These are phyloP conservation scores for Malania oleifera DNA, from an alignment of 164 flowering plant genomes.

Conservation along the genomic window DNA sequence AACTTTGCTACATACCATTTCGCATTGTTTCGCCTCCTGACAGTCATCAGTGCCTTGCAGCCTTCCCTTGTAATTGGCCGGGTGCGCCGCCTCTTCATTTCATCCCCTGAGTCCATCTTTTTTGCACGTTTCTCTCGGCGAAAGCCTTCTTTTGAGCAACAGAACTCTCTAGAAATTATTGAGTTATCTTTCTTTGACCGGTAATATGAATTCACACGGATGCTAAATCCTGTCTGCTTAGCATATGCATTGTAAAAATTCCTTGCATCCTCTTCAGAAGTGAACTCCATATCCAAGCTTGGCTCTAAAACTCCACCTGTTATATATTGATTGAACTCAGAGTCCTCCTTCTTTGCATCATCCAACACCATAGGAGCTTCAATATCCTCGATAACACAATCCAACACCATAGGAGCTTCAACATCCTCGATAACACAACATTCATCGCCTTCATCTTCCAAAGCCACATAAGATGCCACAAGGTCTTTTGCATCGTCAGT, in stretches of 20 bases:
- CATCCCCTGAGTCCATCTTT: constrained; percentile 22
- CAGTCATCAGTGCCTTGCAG: constrained; percentile 36
- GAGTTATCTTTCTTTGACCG: constrained; percentile 36
- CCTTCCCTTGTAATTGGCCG: constrained; percentile 33
- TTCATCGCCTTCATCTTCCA: constrained; percentile 28
- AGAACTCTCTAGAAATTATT: constrained; percentile 31
- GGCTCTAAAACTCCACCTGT: constrained; percentile 37
- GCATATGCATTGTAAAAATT: constrained; percentile 54
- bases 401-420: constrained; percentile 27
- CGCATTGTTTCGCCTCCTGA: constrained; percentile 25
- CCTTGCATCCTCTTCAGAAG: constrained; percentile 43
- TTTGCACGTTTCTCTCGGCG: constrained; percentile 26
- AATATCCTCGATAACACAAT: constrained; percentile 33
- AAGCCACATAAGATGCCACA: constrained; percentile 21
- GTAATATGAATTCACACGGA: constrained; percentile 35
- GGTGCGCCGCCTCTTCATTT: constrained; percentile 25
- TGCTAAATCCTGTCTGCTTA: constrained; percentile 40
- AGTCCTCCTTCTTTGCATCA: constrained; percentile 18
- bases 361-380: constrained; percentile 28
- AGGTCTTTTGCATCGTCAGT: constrained; percentile 24
- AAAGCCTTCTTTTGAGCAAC: constrained; percentile 36
- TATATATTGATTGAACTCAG: constrained; percentile 17
- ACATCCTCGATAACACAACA: constrained; percentile 35
- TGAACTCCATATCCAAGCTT: constrained; percentile 43
- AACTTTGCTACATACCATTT: constrained; percentile 31